phyloP scores from a whole-genome alignment of 148 eudicot species.

The Cornus kousa region DNA sequence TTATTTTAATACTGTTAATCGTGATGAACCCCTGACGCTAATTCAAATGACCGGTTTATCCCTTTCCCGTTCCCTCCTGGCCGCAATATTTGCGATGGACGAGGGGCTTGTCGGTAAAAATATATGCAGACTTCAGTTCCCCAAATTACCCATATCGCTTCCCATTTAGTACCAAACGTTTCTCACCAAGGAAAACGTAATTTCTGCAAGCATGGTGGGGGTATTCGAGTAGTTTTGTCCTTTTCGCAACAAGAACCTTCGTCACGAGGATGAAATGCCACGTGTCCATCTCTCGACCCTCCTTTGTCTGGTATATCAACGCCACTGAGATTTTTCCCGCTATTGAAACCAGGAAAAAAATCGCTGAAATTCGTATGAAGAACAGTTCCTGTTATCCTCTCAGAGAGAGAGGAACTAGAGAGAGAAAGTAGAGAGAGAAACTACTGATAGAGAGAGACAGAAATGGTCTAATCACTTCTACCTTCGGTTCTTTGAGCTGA shows the following conservation, averaged over 20 bases:
- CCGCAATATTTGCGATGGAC: background rate
- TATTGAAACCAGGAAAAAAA: background rate
- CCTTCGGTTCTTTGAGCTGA: background rate
- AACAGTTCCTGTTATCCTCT: constrained; percentile 11
- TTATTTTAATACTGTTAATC: too few species aligned
- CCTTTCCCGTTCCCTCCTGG: too few species aligned
- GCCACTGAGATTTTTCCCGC: constrained; percentile 31
- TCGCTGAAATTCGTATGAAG: constrained; percentile 11
- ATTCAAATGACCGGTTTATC: background rate
- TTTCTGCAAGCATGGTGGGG: background rate
- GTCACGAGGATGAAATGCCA: constrained; percentile 12
- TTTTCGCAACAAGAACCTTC: background rate
- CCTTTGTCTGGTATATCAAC: constrained; percentile 2
- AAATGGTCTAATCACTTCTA: background rate
- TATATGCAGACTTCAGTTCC: too few species aligned
- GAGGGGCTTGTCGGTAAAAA: background rate
- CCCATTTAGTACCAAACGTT: background rate
- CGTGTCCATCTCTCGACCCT: constrained; percentile 44
- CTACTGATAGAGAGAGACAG: background rate
- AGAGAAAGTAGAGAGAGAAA: background rate
- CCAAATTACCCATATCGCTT: too few species aligned
- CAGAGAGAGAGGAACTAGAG: background rate
- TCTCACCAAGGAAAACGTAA: background rate
- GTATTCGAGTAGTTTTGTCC: background rate
- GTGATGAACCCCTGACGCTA: too few species aligned